These are phyloP conservation scores for Bathelium albidoporum DNA, from an alignment of 495 filamentous ascomycete species.

Conservation along the genomic window DNA sequence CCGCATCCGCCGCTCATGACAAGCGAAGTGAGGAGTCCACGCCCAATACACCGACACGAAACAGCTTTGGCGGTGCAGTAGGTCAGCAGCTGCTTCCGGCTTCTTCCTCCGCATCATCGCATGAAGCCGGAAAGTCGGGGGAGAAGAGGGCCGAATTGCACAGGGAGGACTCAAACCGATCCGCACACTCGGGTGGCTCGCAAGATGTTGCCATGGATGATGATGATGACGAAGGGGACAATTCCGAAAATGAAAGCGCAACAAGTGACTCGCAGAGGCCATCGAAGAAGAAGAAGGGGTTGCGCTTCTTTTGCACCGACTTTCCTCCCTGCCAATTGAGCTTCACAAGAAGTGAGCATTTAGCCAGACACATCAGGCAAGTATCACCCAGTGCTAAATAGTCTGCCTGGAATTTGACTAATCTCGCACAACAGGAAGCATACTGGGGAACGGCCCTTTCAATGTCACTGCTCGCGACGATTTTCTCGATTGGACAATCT, in stretches of 20 bases:
- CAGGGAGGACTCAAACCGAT: constrained; percentile 51
- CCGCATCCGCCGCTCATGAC: constrained; percentile 29
- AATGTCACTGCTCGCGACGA: constrained; percentile 88
- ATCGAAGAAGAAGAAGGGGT: constrained; percentile 91
- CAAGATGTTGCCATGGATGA: constrained; percentile 62
- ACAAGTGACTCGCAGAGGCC: constrained; percentile 54
- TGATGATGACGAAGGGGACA: constrained; percentile 61
- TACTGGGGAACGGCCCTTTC: constrained; percentile 92
- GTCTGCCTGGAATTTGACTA: constrained; percentile 21
- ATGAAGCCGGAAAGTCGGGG: constrained; percentile 23
- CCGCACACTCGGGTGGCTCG: constrained; percentile 30
- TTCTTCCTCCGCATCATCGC: constrained; percentile 46
- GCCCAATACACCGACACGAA: constrained; percentile 52
- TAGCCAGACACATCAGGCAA: constrained; percentile 87
- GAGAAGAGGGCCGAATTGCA: constrained; percentile 35
- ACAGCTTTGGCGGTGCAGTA: constrained; percentile 45
- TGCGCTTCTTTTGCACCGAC: constrained; percentile 94
- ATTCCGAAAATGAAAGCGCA: constrained; percentile 67
- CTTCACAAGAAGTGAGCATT: constrained; percentile 92
- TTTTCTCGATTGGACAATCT: constrained; percentile 97
- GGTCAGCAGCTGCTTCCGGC: constrained; percentile 52
- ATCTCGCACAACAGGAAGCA: constrained; percentile 58
- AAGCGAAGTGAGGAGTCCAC: constrained; percentile 27
- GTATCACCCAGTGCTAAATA: constrained; percentile 9
- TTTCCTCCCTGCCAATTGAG: constrained; percentile 90